A percentile compares a stretch with the other conserved stretches of the same genome.
Conservation (phyloP, 2,329 filamentous ascomycete genomes). For the Phoma sp. region DNA sequence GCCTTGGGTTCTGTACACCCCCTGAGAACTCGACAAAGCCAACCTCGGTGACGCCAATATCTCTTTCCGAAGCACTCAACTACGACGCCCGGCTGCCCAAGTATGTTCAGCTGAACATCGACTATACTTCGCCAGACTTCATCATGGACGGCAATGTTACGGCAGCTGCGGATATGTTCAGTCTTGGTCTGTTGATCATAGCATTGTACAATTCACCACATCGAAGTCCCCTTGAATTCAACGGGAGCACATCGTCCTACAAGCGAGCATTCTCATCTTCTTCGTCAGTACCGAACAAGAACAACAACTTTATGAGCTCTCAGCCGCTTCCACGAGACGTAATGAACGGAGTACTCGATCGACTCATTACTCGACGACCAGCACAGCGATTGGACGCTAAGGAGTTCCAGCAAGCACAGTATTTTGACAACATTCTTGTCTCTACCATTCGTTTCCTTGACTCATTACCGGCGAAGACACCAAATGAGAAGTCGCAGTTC, state of each 20-base stretch:
- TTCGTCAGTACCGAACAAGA: conserved; percentile 75
- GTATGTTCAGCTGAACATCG: conserved; percentile 85
- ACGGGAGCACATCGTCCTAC: conserved; percentile 81
- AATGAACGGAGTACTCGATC: conserved; percentile 74
- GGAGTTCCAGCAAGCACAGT: conserved; percentile 93
- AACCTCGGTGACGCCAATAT: conserved; percentile 79
- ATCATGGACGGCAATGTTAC: conserved; percentile 89
- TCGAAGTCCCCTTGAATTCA: conserved; percentile 80
- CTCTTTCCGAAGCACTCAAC: conserved; percentile 81
- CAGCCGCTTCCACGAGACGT: conserved; percentile 81
- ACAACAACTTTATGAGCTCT: conserved; percentile 84
- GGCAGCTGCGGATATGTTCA: conserved; percentile 88
- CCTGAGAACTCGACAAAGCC: conserved; percentile 75
- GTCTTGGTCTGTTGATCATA: conserved; percentile 84
- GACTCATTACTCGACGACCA: conserved; percentile 84
- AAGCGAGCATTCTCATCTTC: conserved; percentile 82
- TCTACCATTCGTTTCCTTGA: conserved; percentile 97
- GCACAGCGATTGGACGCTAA: conserved; percentile 85
- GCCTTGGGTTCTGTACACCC: conserved; percentile 86
- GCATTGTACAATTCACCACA: conserved; percentile 96
- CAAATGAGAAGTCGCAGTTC: conserved; percentile 89
- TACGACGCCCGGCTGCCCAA: conserved; percentile 82
- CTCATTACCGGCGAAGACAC: conserved; percentile 86
- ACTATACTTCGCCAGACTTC: conserved; percentile 95
- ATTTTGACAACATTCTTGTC: conserved; percentile 96